A percentile compares a stretch with the other conserved stretches of the same genome.
Conservation (phyloP, 345 rosid species). For the Acer campestre region DNA sequence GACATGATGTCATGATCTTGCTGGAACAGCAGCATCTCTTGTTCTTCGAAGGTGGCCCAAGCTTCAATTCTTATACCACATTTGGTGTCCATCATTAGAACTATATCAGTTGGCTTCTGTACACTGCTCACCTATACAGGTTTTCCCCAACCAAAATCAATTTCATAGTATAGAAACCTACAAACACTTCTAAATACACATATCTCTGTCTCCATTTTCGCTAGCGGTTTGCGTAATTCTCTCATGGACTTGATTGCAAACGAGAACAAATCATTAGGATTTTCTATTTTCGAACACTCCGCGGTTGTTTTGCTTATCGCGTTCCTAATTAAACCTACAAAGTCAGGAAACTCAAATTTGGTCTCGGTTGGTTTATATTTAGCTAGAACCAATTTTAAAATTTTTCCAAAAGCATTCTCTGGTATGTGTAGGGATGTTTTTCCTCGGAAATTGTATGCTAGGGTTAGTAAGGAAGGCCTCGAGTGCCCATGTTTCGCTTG, state of each 20-base stretch:
- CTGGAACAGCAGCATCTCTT: conserved; percentile 15
- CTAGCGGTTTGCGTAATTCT: not conserved
- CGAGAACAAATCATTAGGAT: not conserved
- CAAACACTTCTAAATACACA: conserved; percentile 37
- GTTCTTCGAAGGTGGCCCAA: conserved; percentile 39
- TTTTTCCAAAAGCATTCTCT: conserved; percentile 11
- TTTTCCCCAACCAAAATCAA: conserved; percentile 63
- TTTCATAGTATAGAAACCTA: conserved; percentile 40
- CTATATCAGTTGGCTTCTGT: conserved; percentile 27
- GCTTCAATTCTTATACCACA: conserved; percentile 47
- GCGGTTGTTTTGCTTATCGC: conserved; percentile 16
- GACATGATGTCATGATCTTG: conserved; percentile 19
- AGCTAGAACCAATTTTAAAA: not conserved
- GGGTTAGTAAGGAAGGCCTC: conserved; percentile 21
- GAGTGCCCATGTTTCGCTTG: not conserved
- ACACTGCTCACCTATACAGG: conserved; percentile 43
- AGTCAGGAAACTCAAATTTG: conserved; percentile 15
- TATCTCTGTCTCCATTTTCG: conserved; percentile 20
- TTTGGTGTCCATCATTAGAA: conserved; percentile 42
- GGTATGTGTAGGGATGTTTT: conserved; percentile 13
- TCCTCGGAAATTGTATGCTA: conserved; percentile 14
- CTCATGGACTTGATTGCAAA: not conserved
- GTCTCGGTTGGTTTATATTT: not conserved
- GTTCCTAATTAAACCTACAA: conserved; percentile 13
- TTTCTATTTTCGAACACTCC: not conserved